Conservation (phyloP, 345 rosid species). For the Raphanus sativus region DNA sequence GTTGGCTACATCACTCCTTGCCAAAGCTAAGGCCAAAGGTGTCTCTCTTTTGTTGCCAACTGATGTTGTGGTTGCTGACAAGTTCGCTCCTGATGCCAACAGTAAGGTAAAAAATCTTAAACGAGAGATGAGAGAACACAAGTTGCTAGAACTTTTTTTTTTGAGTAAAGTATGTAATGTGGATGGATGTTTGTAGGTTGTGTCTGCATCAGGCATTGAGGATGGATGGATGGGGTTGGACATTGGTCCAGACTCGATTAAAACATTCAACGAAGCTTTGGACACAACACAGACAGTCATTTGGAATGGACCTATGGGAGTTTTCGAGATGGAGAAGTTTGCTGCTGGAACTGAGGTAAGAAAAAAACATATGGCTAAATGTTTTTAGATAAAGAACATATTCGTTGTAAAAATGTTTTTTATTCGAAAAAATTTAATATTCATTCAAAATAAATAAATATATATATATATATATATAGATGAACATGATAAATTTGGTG, state of each 20-base stretch:
- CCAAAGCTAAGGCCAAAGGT: not conserved
- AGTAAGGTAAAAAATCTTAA: not conserved
- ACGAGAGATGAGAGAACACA: no score
- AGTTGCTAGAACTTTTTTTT: constrained; percentile 5
- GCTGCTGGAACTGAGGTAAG: constrained; percentile 84
- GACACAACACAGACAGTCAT: constrained; percentile 74
- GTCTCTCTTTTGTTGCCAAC: not conserved
- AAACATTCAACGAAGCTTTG: constrained; percentile 63
- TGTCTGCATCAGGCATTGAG: constrained; percentile 72
- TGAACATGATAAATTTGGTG: not conserved
- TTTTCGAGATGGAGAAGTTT: constrained; percentile 86
- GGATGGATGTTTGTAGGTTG: constrained; percentile 45
- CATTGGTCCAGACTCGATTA: constrained; percentile 75
- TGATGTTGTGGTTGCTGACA: not conserved
- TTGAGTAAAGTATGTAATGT: not conserved
- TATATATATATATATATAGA: not conserved
- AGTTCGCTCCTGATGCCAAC: not conserved
- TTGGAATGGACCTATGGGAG: constrained; percentile 99
- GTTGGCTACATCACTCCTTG: not conserved
- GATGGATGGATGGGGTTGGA: constrained; percentile 97
- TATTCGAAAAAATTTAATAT: no score
- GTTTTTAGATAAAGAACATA: no score
- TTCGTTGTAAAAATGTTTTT: no score
- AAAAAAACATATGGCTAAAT: not conserved
- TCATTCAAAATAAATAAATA: no score